Evolutionary conservation across 1,284 basidiomycete species (phyloP), one percentile per base, ranked within the genome.

Genomic region (Athelia psychrophila): DNA sequence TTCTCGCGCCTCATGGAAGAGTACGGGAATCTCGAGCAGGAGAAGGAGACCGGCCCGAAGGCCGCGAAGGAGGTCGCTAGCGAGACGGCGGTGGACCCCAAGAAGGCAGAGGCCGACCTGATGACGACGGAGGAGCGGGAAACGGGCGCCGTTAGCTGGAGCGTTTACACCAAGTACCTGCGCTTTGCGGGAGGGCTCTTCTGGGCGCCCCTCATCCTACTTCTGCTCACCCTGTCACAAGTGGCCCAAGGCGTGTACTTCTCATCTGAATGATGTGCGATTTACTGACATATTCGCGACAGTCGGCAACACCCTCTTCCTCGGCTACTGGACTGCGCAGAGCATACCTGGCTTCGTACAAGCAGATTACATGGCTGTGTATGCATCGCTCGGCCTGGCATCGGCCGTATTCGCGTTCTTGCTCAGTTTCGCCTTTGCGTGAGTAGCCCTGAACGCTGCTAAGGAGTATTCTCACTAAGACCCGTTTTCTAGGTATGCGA

Each of bases 351-450:
- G 77, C 1, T 84, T 85, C 61, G 63, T 42, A 2, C 74, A 83
- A 57, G 79, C 75, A 2, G 71, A 84, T 49, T 88, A 88, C 63
- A 88, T 88, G 76, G 85, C 71, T 3, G 76, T 86, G n/a, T 90
- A 88, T 59, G 82, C 81, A 3, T 77, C 72, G 10, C 71, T 89
- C 13, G 86, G 84, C 68, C 64, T 64, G 30, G 75, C 76, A 1
- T 73, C 78, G 56, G 81, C 81, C 3, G 45, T 86, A 4, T 77
- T 83, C 54, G 74, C 77, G 1, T 87, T 86, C 63, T 48, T 76
- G 15, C 66, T 81, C 54, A 81, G 77, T 54, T 75, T 80, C 52
- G 65, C 73, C 2, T 78, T 85, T 51, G 72, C 76, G 81, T 83
- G 54, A 61, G 73, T 64, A 5, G n/a, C 22, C 10, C 20, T 18